Evolutionary conservation across 306 rosid genomes (phyloP), one percentile per base, ranked within the genome.

Genomic region (Sesbania bispinosa): DNA sequence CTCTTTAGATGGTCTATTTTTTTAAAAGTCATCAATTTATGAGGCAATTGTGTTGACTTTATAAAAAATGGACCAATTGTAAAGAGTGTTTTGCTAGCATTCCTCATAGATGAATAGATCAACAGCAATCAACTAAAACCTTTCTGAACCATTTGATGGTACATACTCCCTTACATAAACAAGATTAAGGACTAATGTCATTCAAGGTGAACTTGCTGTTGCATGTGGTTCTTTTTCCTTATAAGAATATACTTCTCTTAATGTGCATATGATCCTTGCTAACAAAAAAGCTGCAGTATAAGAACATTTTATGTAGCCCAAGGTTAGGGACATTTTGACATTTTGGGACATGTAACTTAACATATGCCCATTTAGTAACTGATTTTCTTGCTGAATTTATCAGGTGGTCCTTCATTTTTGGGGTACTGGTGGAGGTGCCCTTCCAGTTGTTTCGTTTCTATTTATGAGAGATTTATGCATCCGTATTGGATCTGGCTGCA

Each of bases 361-460:
- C 45, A 29, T 65, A 38, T 51, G 38, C 36, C 58, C 47, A 15
- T 70, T 16, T 57, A 55, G 45, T 59, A 55, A 58, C 74, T 55
- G 19, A 75, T 61, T 42, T 86, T 42, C 61, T 16, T 62, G 35
- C 43, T 75, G 53, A 74, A 75, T 58, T 69, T 58, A 57, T 70
- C 88, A 94, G 99, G 92, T 87, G 66, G 92, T 84, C 58, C 88
- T 94, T 72, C 97, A 94, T 83, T 89, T 94, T 79, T 94, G 96
- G 97, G 97, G 97, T 73, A 87, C 96, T 5, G 96, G 99, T 8
- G 97, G 95, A 59, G 99, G 97, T 60, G 92, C 96, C 60, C 96
- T 94, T 63, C 96, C 96, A 0, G 74, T 87, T 46, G 89, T 83
- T 47, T 87, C 99, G 1, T 87, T 88, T 79, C 74, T 89, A 19